Percentiles rank a stretch among this genome's conserved stretches.
Conservation (phyloP, 148 eudicot genomes). For the Polygonum maritimum region DNA sequence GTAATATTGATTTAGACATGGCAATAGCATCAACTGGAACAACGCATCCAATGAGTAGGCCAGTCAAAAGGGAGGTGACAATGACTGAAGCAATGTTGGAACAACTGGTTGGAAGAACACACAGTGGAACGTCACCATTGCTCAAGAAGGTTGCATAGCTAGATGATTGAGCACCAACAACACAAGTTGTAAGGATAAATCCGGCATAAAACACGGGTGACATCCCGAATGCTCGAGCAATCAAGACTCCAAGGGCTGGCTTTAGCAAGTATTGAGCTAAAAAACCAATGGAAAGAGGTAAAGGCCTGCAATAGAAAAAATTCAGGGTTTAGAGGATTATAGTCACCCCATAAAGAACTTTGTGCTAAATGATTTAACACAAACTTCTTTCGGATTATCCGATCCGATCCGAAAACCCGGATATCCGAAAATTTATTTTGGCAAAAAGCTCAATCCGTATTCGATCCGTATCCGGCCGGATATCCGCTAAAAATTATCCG, state of each 20-base stretch:
- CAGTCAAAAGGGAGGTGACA: slow-evolving; percentile 81
- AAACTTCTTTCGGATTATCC: too few species aligned
- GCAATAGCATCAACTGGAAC: slow-evolving; percentile 93
- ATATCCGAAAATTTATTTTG: too few species aligned
- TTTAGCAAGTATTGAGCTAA: slow-evolving; percentile 62
- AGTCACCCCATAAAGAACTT: neutral
- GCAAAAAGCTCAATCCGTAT: too few species aligned
- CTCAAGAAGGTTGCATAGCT: slow-evolving; percentile 97
- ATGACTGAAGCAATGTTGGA: slow-evolving; percentile 83
- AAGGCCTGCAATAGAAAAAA: slow-evolving; percentile 54
- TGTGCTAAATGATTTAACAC: too few species aligned
- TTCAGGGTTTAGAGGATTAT: slow-evolving; percentile 5
- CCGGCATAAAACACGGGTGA: slow-evolving; percentile 80
- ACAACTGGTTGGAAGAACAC: slow-evolving; percentile 85
- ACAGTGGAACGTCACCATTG: slow-evolving; percentile 89
- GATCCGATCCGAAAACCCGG: too few species aligned
- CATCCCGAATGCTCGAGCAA: slow-evolving; percentile 77
- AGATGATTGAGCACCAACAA: slow-evolving; percentile 91
- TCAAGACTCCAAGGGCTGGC: slow-evolving; percentile 69
- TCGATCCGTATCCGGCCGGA: too few species aligned
- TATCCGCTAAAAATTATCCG: too few species aligned
- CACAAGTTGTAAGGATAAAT: slow-evolving; percentile 84
- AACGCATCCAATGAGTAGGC: slow-evolving; percentile 89
- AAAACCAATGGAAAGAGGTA: slow-evolving; percentile 73
- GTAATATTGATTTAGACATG: slow-evolving; percentile 94